A percentile compares a stretch with the other conserved stretches of the same genome.
Conservation (phyloP, 495 filamentous ascomycete genomes). For the Aspergillus homomorphus region DNA sequence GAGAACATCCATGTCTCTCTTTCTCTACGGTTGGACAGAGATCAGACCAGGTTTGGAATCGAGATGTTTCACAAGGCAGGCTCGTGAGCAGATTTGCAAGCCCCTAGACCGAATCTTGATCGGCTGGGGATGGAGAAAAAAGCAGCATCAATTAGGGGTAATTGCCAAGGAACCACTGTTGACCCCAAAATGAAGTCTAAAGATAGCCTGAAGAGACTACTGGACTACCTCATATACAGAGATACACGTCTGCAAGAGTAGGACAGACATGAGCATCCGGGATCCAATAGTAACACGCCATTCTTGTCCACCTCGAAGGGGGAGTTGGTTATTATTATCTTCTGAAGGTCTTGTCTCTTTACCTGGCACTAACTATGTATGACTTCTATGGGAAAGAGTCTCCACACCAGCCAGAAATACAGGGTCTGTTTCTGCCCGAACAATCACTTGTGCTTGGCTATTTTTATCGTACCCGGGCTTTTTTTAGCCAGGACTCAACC, state of each 20-base stretch:
- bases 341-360: neutral
- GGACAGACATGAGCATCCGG: no score
- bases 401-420: neutral
- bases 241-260: no score
- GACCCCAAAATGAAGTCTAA: neutral
- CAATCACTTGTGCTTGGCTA: neutral
- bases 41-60: neutral
- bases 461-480: neutral
- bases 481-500: neutral
- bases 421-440: slow-evolving; percentile 7
- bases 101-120: neutral
- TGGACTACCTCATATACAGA: no score
- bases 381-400: neutral
- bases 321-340: no score
- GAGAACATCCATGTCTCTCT: no score
- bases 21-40: no score
- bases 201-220: neutral
- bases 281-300: no score
- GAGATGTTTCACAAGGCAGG: neutral
- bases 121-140: neutral
- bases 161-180: neutral
- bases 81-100: neutral
- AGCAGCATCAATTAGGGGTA: neutral
- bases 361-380: neutral
- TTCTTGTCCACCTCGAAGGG: no score